Conservation (phyloP, 2,329 filamentous ascomycete genomes). For the Talaromyces sp. region DNA sequence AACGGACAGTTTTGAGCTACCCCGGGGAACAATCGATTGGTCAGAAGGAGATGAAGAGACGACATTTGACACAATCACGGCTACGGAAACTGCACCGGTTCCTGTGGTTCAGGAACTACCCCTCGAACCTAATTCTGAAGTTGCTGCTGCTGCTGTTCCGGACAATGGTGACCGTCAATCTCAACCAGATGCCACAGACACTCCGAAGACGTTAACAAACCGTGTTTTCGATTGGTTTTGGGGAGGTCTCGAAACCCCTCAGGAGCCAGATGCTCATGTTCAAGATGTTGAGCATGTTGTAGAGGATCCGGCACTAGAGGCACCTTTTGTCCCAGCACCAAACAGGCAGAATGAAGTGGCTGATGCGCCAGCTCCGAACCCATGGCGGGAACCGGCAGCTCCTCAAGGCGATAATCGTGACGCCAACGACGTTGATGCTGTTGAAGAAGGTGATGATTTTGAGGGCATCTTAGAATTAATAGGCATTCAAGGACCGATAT, state of each 20-base stretch:
- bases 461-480: conserved; percentile 95
- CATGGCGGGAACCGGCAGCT: conserved; percentile 51
- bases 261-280: conserved; percentile 37
- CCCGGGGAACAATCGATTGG: background rate
- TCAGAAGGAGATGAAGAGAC: background rate
- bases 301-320: conserved; percentile 55
- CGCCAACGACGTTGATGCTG: conserved; percentile 52
- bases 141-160: background rate
- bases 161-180: background rate
- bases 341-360: conserved; percentile 39
- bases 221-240: conserved; percentile 42
- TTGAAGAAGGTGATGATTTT: conserved; percentile 78
- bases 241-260: conserved; percentile 34
- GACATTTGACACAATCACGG: background rate
- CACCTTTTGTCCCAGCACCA: conserved; percentile 54
- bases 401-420: conserved; percentile 50
- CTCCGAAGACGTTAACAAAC: conserved; percentile 22
- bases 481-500: conserved; percentile 89
- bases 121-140: background rate
- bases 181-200: conserved; percentile 11
- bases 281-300: conserved; percentile 57
- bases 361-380: conserved; percentile 27
- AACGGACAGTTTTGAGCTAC: background rate
- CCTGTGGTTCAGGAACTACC: background rate
- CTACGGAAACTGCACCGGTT: background rate